Percentiles rank a stretch among this genome's conserved stretches.
phyloP scores from a whole-genome alignment of 2,329 filamentous ascomycete species.

The Penicillium sp. region DNA sequence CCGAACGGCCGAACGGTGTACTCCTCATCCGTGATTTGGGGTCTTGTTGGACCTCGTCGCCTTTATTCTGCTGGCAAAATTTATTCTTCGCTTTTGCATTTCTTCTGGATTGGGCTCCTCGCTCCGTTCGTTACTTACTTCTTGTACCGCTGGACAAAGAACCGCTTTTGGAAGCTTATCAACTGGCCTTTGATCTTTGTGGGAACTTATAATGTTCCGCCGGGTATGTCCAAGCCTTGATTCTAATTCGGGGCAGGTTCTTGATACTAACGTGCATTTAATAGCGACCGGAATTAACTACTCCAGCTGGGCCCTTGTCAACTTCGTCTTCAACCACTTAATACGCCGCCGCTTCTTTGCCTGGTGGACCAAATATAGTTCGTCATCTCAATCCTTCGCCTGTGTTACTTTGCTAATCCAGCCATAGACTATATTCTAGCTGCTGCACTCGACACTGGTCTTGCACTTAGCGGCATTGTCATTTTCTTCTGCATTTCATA shows the following conservation, averaged over 20 bases:
- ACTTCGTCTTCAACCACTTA: conserved; percentile 76
- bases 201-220: conserved; percentile 28
- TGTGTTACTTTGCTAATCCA: neutral
- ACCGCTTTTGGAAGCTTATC: conserved; percentile 37
- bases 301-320: conserved; percentile 37
- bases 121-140: conserved; percentile 22
- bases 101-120: conserved; percentile 52
- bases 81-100: conserved; percentile 50
- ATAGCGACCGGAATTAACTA: conserved; percentile 36
- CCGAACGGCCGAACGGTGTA: conserved; percentile 52
- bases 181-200: conserved; percentile 35
- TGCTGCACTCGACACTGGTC: conserved; percentile 39
- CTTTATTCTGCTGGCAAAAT: conserved; percentile 50
- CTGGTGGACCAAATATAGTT: conserved; percentile 46
- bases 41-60: conserved; percentile 51
- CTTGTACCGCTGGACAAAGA: conserved; percentile 26
- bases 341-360: conserved; percentile 53
- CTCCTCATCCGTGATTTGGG: conserved; percentile 53
- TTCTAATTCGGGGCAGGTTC: neutral
- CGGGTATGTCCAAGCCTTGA: conserved; percentile 15
- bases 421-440: conserved; percentile 39
- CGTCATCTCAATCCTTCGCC: neutral
- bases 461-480: conserved; percentile 34
- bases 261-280: neutral
- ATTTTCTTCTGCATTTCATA: conserved; percentile 38